Percentiles rank a stretch among this genome's conserved stretches.
These are phyloP conservation scores for Huntiella savannae DNA, from an alignment of 2,329 filamentous ascomycete genomes.

Conservation along the genomic window DNA sequence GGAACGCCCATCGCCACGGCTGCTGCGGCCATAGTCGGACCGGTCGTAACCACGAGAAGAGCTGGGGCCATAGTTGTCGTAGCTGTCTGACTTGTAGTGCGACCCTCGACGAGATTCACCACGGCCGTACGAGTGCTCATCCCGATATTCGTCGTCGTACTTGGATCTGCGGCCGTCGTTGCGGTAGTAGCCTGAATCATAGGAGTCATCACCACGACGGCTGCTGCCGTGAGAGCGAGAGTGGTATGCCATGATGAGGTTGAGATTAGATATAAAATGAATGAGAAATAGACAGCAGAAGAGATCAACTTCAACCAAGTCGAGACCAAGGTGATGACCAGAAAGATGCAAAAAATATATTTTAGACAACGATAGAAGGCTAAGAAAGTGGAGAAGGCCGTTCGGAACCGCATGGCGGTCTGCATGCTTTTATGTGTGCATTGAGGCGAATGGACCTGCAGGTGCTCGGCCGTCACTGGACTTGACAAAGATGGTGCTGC, in stretches of 20 bases:
- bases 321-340: not conserved
- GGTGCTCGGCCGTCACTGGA: not conserved
- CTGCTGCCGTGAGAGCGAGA: constrained; percentile 5
- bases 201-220: constrained; percentile 4
- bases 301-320: not conserved
- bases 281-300: not conserved
- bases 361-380: not conserved
- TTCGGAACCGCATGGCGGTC: not conserved
- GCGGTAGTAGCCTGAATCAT: not conserved
- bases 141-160: not conserved
- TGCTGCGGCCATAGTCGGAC: not conserved
- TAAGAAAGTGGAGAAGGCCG: not conserved
- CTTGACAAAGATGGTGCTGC: too few relatives aligned
- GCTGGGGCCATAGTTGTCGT: constrained; percentile 1
- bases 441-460: constrained; percentile 1
- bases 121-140: constrained; percentile 2
- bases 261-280: not conserved
- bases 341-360: not conserved
- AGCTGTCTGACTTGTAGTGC: constrained; percentile 1
- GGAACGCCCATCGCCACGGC: not conserved
- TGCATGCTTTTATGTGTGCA: constrained; percentile 2
- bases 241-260: constrained; percentile 5
- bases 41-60: not conserved
- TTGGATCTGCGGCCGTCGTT: not conserved
- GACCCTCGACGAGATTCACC: constrained; percentile 1